Percentiles rank a stretch among this genome's conserved stretches.
Evolutionary conservation across 441 rosid genomes (phyloP).

Genomic region (Euphorbia celastroides): DNA sequence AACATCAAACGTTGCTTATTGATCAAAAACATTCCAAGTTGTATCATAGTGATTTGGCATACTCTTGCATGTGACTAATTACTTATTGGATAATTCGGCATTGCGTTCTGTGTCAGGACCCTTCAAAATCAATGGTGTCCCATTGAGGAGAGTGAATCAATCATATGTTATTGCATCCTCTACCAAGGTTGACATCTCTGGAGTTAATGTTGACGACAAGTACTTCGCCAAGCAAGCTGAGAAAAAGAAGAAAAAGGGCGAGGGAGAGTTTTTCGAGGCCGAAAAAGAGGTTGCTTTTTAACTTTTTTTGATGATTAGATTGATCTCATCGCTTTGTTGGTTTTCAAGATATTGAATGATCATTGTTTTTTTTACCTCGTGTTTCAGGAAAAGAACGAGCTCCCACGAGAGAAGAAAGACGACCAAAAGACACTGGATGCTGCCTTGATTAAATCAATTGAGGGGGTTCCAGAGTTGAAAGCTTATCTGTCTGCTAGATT

Average conservation of each 20-base stretch:
- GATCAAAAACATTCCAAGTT: too few relatives aligned
- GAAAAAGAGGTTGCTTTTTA: conserved; percentile 43
- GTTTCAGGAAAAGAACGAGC: conserved; percentile 31
- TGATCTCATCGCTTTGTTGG: neutral
- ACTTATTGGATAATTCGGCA: neutral
- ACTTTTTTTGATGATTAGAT: neutral
- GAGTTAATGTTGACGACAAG: conserved; percentile 58
- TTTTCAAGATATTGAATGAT: neutral
- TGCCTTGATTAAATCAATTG: conserved; percentile 33
- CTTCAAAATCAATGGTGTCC: conserved; percentile 84
- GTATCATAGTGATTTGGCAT: neutral
- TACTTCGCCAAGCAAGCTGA: conserved; percentile 68
- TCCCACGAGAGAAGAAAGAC: conserved; percentile 47
- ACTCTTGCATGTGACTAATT: neutral
- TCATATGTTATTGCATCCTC: conserved; percentile 75
- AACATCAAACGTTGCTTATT: too few relatives aligned
- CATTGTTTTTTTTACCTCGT: neutral
- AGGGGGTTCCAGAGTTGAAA: conserved; percentile 39
- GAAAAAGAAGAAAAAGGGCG: conserved; percentile 72
- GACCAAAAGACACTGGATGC: conserved; percentile 47
- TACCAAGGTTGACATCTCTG: conserved; percentile 72
- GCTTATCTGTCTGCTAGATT: conserved; percentile 43
- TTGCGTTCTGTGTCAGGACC: conserved; percentile 43
- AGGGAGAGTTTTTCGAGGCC: conserved; percentile 79
- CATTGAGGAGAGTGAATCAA: conserved; percentile 77